Conservation (phyloP, 805 yeast genomes). For the Pichia eremophila region DNA sequence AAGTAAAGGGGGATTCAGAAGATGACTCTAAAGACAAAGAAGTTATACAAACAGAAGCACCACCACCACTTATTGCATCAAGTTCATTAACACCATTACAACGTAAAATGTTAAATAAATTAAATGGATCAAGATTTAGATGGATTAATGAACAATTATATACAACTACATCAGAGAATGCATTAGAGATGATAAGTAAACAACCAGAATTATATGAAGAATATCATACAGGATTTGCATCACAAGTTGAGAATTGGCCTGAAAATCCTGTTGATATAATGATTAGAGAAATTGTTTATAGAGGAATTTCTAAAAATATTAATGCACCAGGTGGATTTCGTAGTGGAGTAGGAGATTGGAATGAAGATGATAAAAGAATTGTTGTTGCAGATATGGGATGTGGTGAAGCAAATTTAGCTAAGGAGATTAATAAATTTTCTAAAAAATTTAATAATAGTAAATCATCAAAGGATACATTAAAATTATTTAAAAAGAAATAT, state of each 20-base stretch:
- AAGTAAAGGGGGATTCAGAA: slow-evolving; percentile 3
- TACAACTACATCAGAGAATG: slow-evolving; percentile 71
- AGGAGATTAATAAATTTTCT: slow-evolving; percentile 48
- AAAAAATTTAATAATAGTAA: slow-evolving; percentile 17
- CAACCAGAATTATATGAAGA: slow-evolving; percentile 90
- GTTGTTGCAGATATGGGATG: slow-evolving; percentile 98
- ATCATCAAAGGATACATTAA: slow-evolving; percentile 25
- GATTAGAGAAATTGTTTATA: slow-evolving; percentile 55
- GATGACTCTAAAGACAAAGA: slow-evolving; percentile 2
- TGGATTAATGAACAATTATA: slow-evolving; percentile 98
- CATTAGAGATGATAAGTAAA: slow-evolving; percentile 58
- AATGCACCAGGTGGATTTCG: slow-evolving; percentile 89
- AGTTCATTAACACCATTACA: slow-evolving; percentile 72
- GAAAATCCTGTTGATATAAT: slow-evolving; percentile 95
- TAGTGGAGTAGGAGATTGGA: slow-evolving; percentile 47
- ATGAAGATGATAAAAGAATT: slow-evolving; percentile 39
- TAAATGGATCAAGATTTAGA: slow-evolving; percentile 90
- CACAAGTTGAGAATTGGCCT: slow-evolving; percentile 96
- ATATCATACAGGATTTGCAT: slow-evolving; percentile 89
- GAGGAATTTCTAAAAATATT: slow-evolving; percentile 51
- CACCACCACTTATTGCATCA: slow-evolving; percentile 11
- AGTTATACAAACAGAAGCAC: slow-evolving; percentile 6
- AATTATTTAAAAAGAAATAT: slow-evolving; percentile 19
- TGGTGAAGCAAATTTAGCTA: slow-evolving; percentile 88
- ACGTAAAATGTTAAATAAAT: slow-evolving; percentile 89